These are phyloP conservation scores for Neurospora sp. DNA, from an alignment of 495 filamentous ascomycete genomes.

Conservation along the genomic window DNA sequence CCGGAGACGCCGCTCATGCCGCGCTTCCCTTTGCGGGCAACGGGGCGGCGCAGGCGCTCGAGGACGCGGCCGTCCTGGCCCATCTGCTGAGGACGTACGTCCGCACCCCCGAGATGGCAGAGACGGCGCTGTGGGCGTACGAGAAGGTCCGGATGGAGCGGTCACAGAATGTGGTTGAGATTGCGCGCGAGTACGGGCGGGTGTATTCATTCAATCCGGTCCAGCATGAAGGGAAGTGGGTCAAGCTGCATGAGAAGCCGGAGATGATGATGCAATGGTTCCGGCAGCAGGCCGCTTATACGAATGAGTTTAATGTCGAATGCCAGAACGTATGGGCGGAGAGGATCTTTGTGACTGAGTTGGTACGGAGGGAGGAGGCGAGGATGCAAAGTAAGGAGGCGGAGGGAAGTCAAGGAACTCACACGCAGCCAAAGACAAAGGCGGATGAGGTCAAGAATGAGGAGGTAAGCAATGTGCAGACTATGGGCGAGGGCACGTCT, in stretches of 20 bases:
- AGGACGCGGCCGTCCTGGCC: constrained; percentile 43
- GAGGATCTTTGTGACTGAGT: neutral
- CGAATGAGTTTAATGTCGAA: constrained; percentile 24
- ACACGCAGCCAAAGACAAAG: neutral
- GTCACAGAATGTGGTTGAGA: constrained; percentile 23
- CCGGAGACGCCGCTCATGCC: constrained; percentile 53
- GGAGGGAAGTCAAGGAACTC: neutral
- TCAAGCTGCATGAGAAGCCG: constrained; percentile 25
- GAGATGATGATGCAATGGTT: constrained; percentile 22
- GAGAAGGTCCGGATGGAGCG: constrained; percentile 17
- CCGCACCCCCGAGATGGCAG: constrained; percentile 3
- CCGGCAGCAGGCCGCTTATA: constrained; percentile 15
- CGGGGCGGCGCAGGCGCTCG: constrained; percentile 52
- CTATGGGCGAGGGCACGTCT: neutral
- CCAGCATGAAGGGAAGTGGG: constrained; percentile 3
- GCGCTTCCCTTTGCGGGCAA: constrained; percentile 47
- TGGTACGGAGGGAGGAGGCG: neutral
- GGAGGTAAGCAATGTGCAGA: neutral
- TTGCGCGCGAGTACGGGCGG: constrained; percentile 23
- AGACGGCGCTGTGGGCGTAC: constrained; percentile 20
- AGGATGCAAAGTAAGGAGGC: neutral
- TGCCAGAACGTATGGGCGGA: constrained; percentile 20
- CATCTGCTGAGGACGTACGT: constrained; percentile 19
- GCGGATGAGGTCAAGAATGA: neutral
- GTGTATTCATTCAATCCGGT: constrained; percentile 22